Evolutionary conservation across 2,329 filamentous ascomycete species (phyloP), one percentile per base, ranked within the genome.

Genomic region (Colletotrichum costaricense): DNA sequence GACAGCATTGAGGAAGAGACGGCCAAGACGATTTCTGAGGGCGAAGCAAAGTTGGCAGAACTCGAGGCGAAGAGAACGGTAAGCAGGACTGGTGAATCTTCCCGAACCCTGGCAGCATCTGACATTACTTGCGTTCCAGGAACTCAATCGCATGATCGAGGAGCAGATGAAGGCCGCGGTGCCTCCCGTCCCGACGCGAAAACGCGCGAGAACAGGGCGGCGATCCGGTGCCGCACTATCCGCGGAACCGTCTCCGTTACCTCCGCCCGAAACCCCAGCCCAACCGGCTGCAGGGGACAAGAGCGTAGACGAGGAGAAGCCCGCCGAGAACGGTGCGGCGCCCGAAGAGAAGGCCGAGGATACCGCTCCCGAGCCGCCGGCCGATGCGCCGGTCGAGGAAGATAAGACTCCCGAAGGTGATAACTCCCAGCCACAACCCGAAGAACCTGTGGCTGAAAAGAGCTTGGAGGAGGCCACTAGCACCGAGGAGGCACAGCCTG

Each of bases 81-180:
- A 72, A 56, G 76, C 54, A 26, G 12, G 24, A 6, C 22, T 56
- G 22, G 8, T 42, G 19, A 8, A n/a, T 16, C 19, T 1, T 19
- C 0, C 22, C 5, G 16, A 38, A n/a, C 30, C 11, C 19, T 3
- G 5, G 35, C 67, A 14, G 69, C 54, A 9, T 64, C 74, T 74
- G 30, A 70, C 58, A 49, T 19, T 3, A 19, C 19, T 49, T 3
- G 16, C 6, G 14, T 7, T 5, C 19, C 19, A 85, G 84, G 84
- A 86, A 75, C 79, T 86, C 70, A 86, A 86, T 65, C 83, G 80
- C 24, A 77, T 81, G 54, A 83, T 86, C 52, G 84, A 86, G 42
- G 84, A 86, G 68, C 79, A 84, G 71, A 76, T 86, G 38, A 79
- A 80, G 65, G 63, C 75, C 24, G 78, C 82, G 3, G 64, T 84